These are phyloP conservation scores for Aspergillus costaricaensis DNA, from an alignment of 2,329 filamentous ascomycete genomes.

Conservation along the genomic window DNA sequence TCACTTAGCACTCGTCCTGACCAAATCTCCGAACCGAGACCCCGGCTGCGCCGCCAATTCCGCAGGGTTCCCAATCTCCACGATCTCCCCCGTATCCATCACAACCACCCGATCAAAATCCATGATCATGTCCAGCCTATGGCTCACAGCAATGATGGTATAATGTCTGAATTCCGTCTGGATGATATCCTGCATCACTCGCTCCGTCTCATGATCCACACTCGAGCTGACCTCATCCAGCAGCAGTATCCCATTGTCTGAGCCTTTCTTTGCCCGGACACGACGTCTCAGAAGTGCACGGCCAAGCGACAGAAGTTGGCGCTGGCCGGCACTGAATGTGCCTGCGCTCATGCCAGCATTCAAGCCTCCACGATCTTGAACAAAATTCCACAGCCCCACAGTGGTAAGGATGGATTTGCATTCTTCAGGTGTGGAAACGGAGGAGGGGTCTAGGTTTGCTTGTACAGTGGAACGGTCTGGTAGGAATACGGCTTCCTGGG, in stretches of 20 bases:
- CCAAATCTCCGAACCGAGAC: conserved; percentile 12
- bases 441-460: conserved; percentile 47
- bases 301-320: conserved; percentile 9
- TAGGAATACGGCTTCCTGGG: conserved; percentile 58
- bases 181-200: conserved; percentile 29
- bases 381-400: background rate
- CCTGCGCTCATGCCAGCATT: conserved; percentile 3
- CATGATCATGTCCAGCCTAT: conserved; percentile 32
- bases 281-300: conserved; percentile 3
- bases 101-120: conserved; percentile 33
- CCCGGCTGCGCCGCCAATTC: conserved; percentile 2
- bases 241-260: conserved; percentile 20
- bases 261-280: background rate
- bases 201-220: conserved; percentile 20
- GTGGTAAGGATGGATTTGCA: background rate
- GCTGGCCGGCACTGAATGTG: conserved; percentile 8
- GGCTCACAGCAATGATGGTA: conserved; percentile 33
- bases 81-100: conserved; percentile 21
- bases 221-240: conserved; percentile 25
- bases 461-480: conserved; percentile 46
- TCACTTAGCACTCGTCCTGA: background rate
- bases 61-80: conserved; percentile 21
- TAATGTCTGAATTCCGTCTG: conserved; percentile 26
- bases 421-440: conserved; percentile 19
- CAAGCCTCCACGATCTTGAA: conserved; percentile 7